Percentiles rank a stretch among this genome's conserved stretches.
phyloP scores from a whole-genome alignment of 129 eudicot genomes.

The Helianthus tuberosus region DNA sequence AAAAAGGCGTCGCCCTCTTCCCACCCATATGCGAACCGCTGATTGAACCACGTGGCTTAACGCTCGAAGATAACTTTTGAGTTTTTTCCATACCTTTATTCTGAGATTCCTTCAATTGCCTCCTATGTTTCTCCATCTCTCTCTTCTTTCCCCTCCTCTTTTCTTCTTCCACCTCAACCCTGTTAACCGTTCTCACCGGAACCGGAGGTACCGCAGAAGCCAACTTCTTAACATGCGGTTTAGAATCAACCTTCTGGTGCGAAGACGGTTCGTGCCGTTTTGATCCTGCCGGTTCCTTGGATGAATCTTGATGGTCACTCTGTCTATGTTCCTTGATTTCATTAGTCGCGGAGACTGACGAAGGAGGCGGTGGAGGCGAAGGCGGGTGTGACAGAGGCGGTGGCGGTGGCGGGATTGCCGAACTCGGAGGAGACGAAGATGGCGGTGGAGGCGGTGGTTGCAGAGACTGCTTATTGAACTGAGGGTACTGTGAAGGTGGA shows the following conservation, averaged over 20 bases:
- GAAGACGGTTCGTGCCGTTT: constrained; percentile 37
- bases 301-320: constrained; percentile 20
- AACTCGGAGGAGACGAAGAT: constrained; percentile 54
- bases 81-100: constrained; percentile 64
- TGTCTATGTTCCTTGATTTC: constrained; percentile 46
- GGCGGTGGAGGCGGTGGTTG: constrained; percentile 54
- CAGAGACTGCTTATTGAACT: constrained; percentile 49
- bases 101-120: constrained; percentile 70
- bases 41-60: constrained; percentile 67
- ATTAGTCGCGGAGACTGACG: constrained; percentile 35
- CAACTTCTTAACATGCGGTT: constrained; percentile 46
- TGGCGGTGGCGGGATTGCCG: constrained; percentile 56
- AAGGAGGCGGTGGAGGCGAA: constrained; percentile 51
- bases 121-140: constrained; percentile 71
- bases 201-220: constrained; percentile 52
- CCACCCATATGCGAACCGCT: constrained; percentile 85
- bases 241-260: constrained; percentile 34
- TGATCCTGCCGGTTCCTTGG: constrained; percentile 26
- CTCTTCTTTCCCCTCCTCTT: constrained; percentile 77
- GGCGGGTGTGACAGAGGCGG: constrained; percentile 13
- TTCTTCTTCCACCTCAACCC: constrained; percentile 83
- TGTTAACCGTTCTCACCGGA: constrained; percentile 43
- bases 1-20: constrained; percentile 56
- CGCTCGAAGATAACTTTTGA: constrained; percentile 60
- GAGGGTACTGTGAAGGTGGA: constrained; percentile 64